Evolutionary conservation across 768 basidiomycete species (phyloP).

Genomic region (Psilocybe tampanensis): DNA sequence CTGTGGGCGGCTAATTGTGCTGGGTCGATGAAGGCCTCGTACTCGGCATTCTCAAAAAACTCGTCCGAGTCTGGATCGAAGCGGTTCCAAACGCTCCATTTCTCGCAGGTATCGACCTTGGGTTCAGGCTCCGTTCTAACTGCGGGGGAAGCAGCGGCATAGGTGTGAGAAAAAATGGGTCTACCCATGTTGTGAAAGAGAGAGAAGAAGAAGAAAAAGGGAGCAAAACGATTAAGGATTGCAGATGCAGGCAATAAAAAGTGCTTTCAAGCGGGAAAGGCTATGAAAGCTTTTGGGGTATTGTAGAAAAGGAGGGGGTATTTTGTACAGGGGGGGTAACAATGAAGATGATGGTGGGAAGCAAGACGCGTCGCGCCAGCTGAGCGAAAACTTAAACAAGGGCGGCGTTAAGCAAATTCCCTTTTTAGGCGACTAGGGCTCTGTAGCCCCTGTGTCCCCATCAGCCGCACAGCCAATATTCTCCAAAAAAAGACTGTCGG

Average conservation of each 20-base stretch:
- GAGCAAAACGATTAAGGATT: conserved; percentile 22
- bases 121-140: conserved; percentile 50
- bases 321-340: conserved; percentile 23
- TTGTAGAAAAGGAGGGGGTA: conserved; percentile 28
- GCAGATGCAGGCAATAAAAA: conserved; percentile 9
- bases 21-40: conserved; percentile 66
- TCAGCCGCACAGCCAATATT: conserved; percentile 6
- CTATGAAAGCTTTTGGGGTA: conserved; percentile 27
- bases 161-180: conserved; percentile 59
- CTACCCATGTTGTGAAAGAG: conserved; percentile 51
- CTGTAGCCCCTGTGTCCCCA: conserved; percentile 20
- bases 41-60: conserved; percentile 64
- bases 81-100: conserved; percentile 65
- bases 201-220: conserved; percentile 18
- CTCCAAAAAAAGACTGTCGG: neutral
- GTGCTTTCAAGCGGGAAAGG: conserved; percentile 17
- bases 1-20: conserved; percentile 32
- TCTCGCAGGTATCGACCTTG: conserved; percentile 42
- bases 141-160: conserved; percentile 35
- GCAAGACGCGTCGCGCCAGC: conserved; percentile 25
- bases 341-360: conserved; percentile 29
- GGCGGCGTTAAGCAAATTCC: conserved; percentile 22
- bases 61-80: conserved; percentile 86
- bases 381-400: conserved; percentile 18
- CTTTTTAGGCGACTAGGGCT: conserved; percentile 18